phyloP scores from a whole-genome alignment of 176 grass and related monocot species.

The Triticum urartu region DNA sequence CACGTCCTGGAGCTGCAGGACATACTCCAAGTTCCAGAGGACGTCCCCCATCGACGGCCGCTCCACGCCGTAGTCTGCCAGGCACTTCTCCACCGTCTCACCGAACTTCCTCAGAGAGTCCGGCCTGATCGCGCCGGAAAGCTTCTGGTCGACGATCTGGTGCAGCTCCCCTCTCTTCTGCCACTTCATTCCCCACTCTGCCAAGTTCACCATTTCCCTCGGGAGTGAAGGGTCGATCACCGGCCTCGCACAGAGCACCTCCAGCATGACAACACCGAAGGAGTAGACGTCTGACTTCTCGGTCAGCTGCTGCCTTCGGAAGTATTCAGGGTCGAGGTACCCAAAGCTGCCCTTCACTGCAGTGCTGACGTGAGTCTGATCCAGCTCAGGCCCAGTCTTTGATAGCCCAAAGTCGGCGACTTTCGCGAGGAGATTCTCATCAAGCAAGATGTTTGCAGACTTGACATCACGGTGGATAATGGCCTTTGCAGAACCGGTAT shows the following conservation, averaged over 20 bases:
- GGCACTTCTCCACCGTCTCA: slow-evolving; percentile 81
- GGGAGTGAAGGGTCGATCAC: slow-evolving; percentile 91
- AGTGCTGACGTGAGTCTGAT: slow-evolving; percentile 97
- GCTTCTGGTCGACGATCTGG: slow-evolving; percentile 68
- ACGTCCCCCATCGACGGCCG: slow-evolving; percentile 87
- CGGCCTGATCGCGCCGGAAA: slow-evolving; percentile 62
- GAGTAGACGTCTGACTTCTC: slow-evolving; percentile 98
- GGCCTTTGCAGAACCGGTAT: slow-evolving; percentile 82
- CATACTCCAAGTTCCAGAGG: slow-evolving; percentile 91
- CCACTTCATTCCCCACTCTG: slow-evolving; percentile 96
- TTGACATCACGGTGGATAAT: slow-evolving; percentile 98
- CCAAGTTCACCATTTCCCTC: slow-evolving; percentile 83
- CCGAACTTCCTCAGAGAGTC: slow-evolving; percentile 94
- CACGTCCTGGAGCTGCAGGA: slow-evolving; percentile 73
- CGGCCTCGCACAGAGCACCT: slow-evolving; percentile 83
- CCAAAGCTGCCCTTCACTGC: slow-evolving; percentile 98
- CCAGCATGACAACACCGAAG: slow-evolving; percentile 91
- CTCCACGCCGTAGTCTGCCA: slow-evolving; percentile 82
- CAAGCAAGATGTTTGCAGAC: slow-evolving; percentile 94
- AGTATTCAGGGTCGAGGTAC: slow-evolving; percentile 98
- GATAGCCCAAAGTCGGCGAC: slow-evolving; percentile 91
- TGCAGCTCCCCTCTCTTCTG: slow-evolving; percentile 83
- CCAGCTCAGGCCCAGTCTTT: slow-evolving; percentile 83
- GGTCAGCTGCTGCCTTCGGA: slow-evolving; percentile 77
- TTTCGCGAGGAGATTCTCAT: slow-evolving; percentile 88